Percentiles rank a stretch among this genome's conserved stretches.
Conservation (phyloP, 2,329 filamentous ascomycete genomes). For the Aureobasidium lini region DNA sequence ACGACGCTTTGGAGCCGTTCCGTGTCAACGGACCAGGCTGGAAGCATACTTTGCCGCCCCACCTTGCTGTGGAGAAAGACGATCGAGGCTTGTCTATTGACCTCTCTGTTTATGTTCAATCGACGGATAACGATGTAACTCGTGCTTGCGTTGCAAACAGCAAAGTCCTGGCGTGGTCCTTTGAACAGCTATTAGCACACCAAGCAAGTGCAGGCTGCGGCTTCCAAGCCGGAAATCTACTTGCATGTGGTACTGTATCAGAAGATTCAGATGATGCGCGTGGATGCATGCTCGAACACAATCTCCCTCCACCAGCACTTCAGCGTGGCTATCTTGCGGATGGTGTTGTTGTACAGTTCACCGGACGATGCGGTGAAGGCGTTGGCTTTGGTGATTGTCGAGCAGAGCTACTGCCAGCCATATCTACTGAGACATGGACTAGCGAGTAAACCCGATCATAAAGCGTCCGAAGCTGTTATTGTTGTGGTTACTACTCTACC, state of each 20-base stretch:
- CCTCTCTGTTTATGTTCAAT: conserved; percentile 23
- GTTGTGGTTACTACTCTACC: not conserved
- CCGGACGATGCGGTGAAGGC: conserved; percentile 29
- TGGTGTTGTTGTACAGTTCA: conserved; percentile 33
- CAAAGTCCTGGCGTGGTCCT: conserved; percentile 39
- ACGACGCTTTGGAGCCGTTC: conserved; percentile 47
- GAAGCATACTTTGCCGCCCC: conserved; percentile 24
- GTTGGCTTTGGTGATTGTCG: conserved; percentile 36
- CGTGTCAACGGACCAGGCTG: conserved; percentile 18
- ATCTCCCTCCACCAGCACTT: conserved; percentile 30
- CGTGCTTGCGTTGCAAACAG: conserved; percentile 26
- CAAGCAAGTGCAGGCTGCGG: conserved; percentile 37
- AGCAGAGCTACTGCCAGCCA: conserved; percentile 28
- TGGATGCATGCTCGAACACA: conserved; percentile 37
- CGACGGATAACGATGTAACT: conserved; percentile 7
- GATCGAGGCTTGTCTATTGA: conserved; percentile 26
- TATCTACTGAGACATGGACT: conserved; percentile 5
- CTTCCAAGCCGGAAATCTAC: conserved; percentile 35
- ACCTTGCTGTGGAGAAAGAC: conserved; percentile 18
- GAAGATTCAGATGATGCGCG: conserved; percentile 31
- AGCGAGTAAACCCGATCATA: not conserved
- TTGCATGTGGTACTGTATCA: conserved; percentile 39
- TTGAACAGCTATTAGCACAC: conserved; percentile 39
- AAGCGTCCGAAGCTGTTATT: not conserved
- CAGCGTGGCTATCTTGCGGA: conserved; percentile 34